Evolutionary conservation across 1,139 yeast species (phyloP).

Genomic region (Chernovozyma sophiae-reginae): DNA sequence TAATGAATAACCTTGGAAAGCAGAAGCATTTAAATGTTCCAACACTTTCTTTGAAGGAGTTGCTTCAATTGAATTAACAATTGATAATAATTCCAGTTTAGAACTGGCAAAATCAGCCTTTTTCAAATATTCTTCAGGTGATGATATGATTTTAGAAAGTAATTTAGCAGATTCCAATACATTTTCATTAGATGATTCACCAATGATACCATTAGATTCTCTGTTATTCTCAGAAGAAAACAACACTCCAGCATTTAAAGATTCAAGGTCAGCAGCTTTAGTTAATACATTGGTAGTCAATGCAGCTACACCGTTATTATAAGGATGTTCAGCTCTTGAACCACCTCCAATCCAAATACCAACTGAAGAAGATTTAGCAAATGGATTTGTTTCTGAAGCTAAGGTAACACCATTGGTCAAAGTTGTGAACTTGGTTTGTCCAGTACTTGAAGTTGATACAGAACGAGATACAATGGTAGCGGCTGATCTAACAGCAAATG

Average conservation of each 20-base stretch:
- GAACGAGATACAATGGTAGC: constrained; percentile 42
- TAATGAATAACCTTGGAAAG: constrained; percentile 80
- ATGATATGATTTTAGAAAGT: constrained; percentile 34
- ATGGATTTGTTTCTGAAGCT: constrained; percentile 61
- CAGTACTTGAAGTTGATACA: constrained; percentile 52
- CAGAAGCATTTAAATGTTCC: constrained; percentile 75
- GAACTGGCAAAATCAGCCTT: constrained; percentile 33
- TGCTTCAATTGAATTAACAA: constrained; percentile 43
- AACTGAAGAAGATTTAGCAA: constrained; percentile 54
- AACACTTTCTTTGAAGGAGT: constrained; percentile 49
- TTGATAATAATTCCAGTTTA: constrained; percentile 32
- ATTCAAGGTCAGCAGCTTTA: constrained; percentile 16
- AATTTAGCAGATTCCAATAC: constrained; percentile 40
- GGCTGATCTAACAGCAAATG: constrained; percentile 3
- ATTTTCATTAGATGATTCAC: constrained; percentile 46
- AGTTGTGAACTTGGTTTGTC: constrained; percentile 62
- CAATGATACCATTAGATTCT: constrained; percentile 53
- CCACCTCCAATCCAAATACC: constrained; percentile 76
- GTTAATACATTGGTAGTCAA: constrained; percentile 53
- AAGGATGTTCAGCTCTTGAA: constrained; percentile 72
- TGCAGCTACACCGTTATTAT: constrained; percentile 75
- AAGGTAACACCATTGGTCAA: constrained; percentile 69
- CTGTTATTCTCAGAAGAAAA: constrained; percentile 43
- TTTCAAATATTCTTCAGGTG: constrained; percentile 26
- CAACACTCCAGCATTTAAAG: constrained; percentile 40